Conservation (phyloP, 2,329 filamentous ascomycete species). For the Camillea tinctor region DNA sequence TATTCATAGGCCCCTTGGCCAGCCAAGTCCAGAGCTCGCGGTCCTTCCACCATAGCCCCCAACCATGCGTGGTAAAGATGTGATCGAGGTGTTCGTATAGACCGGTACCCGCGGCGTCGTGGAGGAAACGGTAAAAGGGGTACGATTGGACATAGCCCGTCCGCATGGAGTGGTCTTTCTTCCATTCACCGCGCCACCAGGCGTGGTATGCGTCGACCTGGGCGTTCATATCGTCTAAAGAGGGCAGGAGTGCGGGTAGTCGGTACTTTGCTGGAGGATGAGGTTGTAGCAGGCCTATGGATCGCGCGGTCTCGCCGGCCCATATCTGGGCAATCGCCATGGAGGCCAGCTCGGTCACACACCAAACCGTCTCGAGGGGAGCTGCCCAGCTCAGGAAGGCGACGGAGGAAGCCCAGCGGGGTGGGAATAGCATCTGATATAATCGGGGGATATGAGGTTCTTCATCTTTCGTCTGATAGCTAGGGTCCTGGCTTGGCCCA, state of each 20-base stretch:
- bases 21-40: slow-evolving; percentile 25
- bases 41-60: slow-evolving; percentile 27
- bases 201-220: slow-evolving; percentile 26
- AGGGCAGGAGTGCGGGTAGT: slow-evolving; percentile 18
- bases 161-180: slow-evolving; percentile 19
- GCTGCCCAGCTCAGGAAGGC: slow-evolving; percentile 22
- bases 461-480: background rate
- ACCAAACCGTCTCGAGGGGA: slow-evolving; percentile 22
- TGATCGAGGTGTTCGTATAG: slow-evolving; percentile 28
- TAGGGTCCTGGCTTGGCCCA: background rate
- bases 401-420: slow-evolving; percentile 21
- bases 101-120: slow-evolving; percentile 27
- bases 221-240: slow-evolving; percentile 23
- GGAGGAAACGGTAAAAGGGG: slow-evolving; percentile 27
- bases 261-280: slow-evolving; percentile 2
- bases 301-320: slow-evolving; percentile 12
- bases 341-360: slow-evolving; percentile 31
- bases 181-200: slow-evolving; percentile 28
- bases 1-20: slow-evolving; percentile 26
- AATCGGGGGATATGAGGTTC: slow-evolving; percentile 19
- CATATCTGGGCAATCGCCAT: slow-evolving; percentile 37
- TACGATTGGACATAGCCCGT: slow-evolving; percentile 21
- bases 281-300: background rate
- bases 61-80: slow-evolving; percentile 19
- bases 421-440: slow-evolving; percentile 25